Evolutionary conservation across 805 yeast genomes (phyloP).

Genomic region (Kluyveromyces siamensis): DNA sequence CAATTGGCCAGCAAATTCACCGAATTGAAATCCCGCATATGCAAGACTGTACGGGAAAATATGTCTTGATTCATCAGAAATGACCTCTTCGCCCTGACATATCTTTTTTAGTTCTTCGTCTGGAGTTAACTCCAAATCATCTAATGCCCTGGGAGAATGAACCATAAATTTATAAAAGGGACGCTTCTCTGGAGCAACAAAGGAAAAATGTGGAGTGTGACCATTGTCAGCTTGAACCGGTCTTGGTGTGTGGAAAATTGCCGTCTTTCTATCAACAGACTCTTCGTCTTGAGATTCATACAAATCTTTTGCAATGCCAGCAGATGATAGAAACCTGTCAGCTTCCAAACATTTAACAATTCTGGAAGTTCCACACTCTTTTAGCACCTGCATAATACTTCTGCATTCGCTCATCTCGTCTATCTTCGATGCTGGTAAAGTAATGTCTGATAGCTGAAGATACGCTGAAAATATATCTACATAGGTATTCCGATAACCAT

Average conservation of each 20-base stretch:
- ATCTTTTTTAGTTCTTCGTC: conserved; percentile 43
- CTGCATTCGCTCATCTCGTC: conserved; percentile 15
- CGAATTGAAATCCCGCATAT: conserved; percentile 95
- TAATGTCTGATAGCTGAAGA: too few relatives aligned
- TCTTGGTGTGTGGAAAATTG: conserved; percentile 42
- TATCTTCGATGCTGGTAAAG: too few relatives aligned
- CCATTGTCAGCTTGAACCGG: conserved; percentile 29
- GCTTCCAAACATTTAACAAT: conserved; percentile 17
- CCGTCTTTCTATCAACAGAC: conserved; percentile 5
- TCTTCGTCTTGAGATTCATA: conserved; percentile 17
- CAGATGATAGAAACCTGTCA: not conserved
- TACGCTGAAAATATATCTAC: too few relatives aligned
- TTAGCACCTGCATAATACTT: conserved; percentile 15
- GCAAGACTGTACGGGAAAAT: conserved; percentile 82
- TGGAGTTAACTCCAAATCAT: conserved; percentile 47
- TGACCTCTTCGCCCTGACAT: conserved; percentile 51
- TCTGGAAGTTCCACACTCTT: conserved; percentile 16
- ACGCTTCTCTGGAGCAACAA: conserved; percentile 57
- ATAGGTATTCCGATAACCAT: too few relatives aligned
- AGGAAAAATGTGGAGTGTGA: conserved; percentile 56
- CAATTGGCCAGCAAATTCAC: conserved; percentile 91
- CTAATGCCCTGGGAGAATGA: conserved; percentile 50
- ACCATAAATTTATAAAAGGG: conserved; percentile 44
- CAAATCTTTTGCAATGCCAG: conserved; percentile 19
- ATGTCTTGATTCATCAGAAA: conserved; percentile 29